Percentiles rank a stretch among this genome's conserved stretches.
Evolutionary conservation across 2,329 filamentous ascomycete species (phyloP).

Genomic region (Trichoderma aggressivum): DNA sequence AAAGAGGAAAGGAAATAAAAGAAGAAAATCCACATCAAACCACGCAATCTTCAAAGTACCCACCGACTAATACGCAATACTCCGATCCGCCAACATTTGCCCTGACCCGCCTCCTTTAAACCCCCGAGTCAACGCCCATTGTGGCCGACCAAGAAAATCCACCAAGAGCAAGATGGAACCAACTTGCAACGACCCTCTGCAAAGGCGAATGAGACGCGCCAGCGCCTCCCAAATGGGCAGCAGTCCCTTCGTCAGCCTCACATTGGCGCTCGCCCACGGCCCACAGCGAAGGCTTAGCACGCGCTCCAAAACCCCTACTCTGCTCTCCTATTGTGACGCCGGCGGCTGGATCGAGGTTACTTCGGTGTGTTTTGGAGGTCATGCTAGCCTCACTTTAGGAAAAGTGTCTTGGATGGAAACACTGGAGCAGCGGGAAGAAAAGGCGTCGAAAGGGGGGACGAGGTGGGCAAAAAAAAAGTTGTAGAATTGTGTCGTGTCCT

Average conservation of each 20-base stretch:
- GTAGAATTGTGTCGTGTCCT: conserved; percentile 5
- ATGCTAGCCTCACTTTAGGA: conserved; percentile 16
- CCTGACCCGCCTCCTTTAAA: background rate
- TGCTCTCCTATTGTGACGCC: background rate
- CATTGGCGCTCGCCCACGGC: background rate
- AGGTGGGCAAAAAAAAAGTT: background rate
- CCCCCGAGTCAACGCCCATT: background rate
- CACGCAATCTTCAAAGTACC: background rate
- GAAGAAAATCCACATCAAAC: background rate
- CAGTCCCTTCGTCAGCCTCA: conserved; percentile 11
- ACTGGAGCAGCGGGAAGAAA: background rate
- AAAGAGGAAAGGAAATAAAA: too few relatives aligned
- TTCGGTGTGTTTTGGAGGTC: background rate
- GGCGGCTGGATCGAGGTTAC: conserved; percentile 2
- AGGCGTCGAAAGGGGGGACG: background rate
- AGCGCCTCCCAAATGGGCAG: conserved; percentile 14
- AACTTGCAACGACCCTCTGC: background rate
- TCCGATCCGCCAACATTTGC: background rate
- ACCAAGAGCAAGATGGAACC: background rate
- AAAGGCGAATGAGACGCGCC: conserved; percentile 10
- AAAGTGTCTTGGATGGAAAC: conserved; percentile 8
- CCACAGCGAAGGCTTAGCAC: background rate
- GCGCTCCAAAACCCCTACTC: background rate
- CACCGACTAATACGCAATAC: background rate
- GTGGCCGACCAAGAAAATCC: background rate